These are phyloP conservation scores for Podaxis carcinomalis DNA, from an alignment of 768 basidiomycete genomes.

Conservation along the genomic window DNA sequence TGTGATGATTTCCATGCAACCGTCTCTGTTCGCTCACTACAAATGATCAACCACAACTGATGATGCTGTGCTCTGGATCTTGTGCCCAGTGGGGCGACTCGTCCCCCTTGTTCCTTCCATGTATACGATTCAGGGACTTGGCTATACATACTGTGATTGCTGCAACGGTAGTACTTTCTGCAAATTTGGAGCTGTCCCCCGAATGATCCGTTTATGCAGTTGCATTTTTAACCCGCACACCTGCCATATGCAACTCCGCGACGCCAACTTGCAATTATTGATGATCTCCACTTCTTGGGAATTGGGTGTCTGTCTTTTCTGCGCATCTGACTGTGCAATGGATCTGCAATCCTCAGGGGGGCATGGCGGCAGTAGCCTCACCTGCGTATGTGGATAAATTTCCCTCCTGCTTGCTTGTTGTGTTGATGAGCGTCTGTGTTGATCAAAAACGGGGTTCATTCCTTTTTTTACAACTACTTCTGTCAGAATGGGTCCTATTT, in stretches of 20 bases:
- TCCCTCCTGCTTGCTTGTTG: background rate
- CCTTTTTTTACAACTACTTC: background rate
- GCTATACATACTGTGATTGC: slow-evolving; percentile 57
- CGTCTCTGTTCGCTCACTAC: slow-evolving; percentile 4
- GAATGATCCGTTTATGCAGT: slow-evolving; percentile 3
- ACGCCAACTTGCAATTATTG: background rate
- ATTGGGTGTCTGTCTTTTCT: background rate
- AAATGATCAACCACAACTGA: background rate
- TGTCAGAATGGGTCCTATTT: slow-evolving; percentile 46
- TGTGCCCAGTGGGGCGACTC: slow-evolving; percentile 56
- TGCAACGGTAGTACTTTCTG: slow-evolving; percentile 44
- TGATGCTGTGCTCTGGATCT: background rate
- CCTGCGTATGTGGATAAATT: slow-evolving; percentile 29
- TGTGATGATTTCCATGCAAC: slow-evolving; percentile 12
- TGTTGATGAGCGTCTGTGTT: background rate
- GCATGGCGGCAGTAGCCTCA: slow-evolving; percentile 38
- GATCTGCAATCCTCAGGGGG: slow-evolving; percentile 25
- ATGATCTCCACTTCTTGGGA: background rate
- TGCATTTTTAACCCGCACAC: slow-evolving; percentile 3
- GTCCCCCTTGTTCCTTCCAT: slow-evolving; percentile 56
- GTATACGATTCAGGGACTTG: slow-evolving; percentile 60
- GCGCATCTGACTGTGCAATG: background rate
- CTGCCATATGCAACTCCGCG: background rate
- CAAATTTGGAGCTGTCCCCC: slow-evolving; percentile 1
- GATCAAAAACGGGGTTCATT: slow-evolving; percentile 1